A percentile compares a stretch with the other conserved stretches of the same genome.
Evolutionary conservation across 2,329 filamentous ascomycete species (phyloP).

Genomic region (Fusarium zealandicum): DNA sequence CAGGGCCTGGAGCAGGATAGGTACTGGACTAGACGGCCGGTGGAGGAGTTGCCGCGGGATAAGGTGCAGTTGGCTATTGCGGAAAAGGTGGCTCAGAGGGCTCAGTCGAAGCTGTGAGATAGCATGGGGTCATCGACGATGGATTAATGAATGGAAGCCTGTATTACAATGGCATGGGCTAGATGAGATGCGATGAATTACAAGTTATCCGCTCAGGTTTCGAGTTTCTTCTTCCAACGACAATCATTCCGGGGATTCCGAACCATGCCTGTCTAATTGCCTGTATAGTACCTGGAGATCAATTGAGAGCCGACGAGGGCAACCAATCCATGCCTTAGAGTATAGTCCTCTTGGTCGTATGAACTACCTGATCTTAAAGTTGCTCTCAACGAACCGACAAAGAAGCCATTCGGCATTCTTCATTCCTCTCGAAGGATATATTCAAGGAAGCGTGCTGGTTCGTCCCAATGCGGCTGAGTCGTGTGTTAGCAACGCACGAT

Average conservation of each 20-base stretch:
- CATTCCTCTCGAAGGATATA: too few species aligned
- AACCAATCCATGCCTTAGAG: too few species aligned
- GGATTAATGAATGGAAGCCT: conserved; percentile 14
- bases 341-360: too few species aligned
- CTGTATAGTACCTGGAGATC: too few species aligned
- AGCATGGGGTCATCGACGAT: neutral
- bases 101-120: conserved; percentile 30
- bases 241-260: too few species aligned
- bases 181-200: neutral
- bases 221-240: neutral
- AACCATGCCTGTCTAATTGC: too few species aligned
- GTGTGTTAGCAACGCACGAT: neutral
- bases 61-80: conserved; percentile 37
- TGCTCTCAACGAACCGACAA: too few species aligned
- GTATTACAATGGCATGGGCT: conserved; percentile 1
- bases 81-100: conserved; percentile 39
- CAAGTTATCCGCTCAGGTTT: neutral
- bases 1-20: conserved; percentile 75
- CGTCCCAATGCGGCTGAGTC: neutral
- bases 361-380: too few species aligned
- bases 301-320: too few species aligned
- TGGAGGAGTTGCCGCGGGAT: conserved; percentile 56
- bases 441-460: neutral
- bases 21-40: conserved; percentile 69
- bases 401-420: too few species aligned